phyloP scores from a whole-genome alignment of 768 basidiomycete genomes.

The Tylopilus cervinicoccineus region DNA sequence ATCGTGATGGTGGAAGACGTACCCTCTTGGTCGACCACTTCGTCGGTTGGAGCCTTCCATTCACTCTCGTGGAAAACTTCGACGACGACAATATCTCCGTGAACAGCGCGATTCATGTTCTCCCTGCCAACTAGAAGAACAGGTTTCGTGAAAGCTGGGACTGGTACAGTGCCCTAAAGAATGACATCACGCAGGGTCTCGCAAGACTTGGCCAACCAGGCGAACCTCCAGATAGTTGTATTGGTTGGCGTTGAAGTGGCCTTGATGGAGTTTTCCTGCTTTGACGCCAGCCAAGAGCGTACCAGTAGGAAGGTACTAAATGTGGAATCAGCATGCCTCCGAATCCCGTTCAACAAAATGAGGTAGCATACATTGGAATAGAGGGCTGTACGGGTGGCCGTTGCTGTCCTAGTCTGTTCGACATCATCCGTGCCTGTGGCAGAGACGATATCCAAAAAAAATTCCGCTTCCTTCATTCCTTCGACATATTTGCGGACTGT shows the following conservation, averaged over 20 bases:
- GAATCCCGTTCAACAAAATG: not conserved
- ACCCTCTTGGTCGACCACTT: conserved; percentile 94
- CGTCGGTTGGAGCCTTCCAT: conserved; percentile 90
- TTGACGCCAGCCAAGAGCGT: conserved; percentile 81
- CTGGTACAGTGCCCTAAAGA: conserved; percentile 71
- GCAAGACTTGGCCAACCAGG: not conserved
- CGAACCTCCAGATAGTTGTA: conserved; percentile 93
- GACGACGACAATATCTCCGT: conserved; percentile 90
- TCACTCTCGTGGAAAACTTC: conserved; percentile 82
- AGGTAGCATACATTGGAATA: conserved; percentile 72
- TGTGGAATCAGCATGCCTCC: not conserved
- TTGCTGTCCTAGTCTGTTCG: conserved; percentile 55
- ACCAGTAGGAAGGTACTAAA: conserved; percentile 73
- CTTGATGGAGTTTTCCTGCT: conserved; percentile 80
- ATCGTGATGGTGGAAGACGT: conserved; percentile 18
- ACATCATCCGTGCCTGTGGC: conserved; percentile 58
- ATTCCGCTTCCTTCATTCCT: conserved; percentile 56
- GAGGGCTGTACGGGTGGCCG: conserved; percentile 52
- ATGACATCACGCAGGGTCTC: not conserved
- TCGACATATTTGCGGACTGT: conserved; percentile 80
- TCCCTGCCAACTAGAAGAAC: conserved; percentile 84
- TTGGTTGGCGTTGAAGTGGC: conserved; percentile 90
- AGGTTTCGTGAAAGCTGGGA: conserved; percentile 69
- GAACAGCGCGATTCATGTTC: conserved; percentile 93
- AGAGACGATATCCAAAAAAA: conserved; percentile 80